A percentile compares a stretch with the other conserved stretches of the same genome.
These are phyloP conservation scores for Lipomyces orientalis DNA, from an alignment of 805 yeast genomes.

Conservation along the genomic window DNA sequence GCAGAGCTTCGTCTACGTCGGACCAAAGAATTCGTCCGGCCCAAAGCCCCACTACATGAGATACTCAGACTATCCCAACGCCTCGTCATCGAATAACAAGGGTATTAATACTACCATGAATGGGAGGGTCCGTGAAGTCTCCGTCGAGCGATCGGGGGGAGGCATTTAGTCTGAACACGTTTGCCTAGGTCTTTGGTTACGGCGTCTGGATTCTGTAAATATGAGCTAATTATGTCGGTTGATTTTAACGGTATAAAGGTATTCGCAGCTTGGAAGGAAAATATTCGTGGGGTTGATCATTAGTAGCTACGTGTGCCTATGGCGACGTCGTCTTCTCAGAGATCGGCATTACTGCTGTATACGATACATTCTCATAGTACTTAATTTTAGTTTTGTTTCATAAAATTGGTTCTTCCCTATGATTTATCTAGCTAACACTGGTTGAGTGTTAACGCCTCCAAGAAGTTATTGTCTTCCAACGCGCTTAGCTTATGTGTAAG, in stretches of 20 bases:
- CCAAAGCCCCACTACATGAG: constrained; percentile 17
- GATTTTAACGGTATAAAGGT: background rate
- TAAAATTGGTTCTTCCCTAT: no score
- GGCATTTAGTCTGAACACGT: constrained; percentile 18
- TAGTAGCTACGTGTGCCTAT: background rate
- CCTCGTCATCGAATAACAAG: constrained; percentile 28
- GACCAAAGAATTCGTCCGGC: constrained; percentile 18
- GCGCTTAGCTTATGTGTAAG: background rate
- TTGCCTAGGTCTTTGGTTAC: background rate
- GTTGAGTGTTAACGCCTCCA: background rate
- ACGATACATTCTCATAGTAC: background rate
- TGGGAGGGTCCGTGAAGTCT: constrained; percentile 22
- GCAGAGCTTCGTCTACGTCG: constrained; percentile 19
- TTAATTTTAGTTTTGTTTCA: background rate
- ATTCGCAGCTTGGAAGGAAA: background rate
- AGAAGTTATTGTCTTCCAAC: background rate
- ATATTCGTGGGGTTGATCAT: background rate
- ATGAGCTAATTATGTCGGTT: background rate
- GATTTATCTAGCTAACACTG: no score
- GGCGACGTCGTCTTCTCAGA: background rate
- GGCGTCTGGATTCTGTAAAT: background rate
- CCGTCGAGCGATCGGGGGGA: constrained; percentile 35
- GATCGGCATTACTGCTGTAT: background rate
- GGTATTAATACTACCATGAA: constrained; percentile 24
- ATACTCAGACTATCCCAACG: constrained; percentile 24